phyloP scores from a whole-genome alignment of 2,329 filamentous ascomycete genomes.

The Trichoderma guizhouense region DNA sequence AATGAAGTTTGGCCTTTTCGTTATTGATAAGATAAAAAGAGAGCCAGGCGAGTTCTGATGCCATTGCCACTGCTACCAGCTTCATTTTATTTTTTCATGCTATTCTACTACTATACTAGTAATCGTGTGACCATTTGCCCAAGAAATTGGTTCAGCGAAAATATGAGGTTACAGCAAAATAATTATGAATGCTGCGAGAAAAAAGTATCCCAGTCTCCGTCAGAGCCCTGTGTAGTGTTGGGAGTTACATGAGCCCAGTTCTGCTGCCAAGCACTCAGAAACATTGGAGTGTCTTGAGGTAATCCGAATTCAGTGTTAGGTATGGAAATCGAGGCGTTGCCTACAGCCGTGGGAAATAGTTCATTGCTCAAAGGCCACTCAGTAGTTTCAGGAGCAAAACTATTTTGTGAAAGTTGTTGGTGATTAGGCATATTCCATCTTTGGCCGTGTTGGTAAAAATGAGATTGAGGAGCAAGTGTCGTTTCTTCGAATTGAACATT shows the following conservation, averaged over 20 bases:
- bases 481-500: background rate
- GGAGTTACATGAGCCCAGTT: background rate
- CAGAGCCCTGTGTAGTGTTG: background rate
- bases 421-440: background rate
- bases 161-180: no score
- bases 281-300: background rate
- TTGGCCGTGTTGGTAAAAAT: background rate
- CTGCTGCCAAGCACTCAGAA: background rate
- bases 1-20: conserved; percentile 24
- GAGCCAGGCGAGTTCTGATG: conserved; percentile 23
- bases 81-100: no score
- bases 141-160: background rate
- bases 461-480: background rate
- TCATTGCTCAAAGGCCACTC: background rate
- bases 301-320: background rate
- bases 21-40: conserved; percentile 17
- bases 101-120: no score
- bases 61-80: conserved; percentile 13
- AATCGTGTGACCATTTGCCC: no score
- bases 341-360: background rate
- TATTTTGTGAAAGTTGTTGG: background rate
- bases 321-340: background rate
- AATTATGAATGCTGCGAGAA: background rate
- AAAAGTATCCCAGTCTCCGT: background rate
- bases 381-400: background rate